Evolutionary conservation across 441 rosid species (phyloP).

Genomic region (Gossypium gossypioides): DNA sequence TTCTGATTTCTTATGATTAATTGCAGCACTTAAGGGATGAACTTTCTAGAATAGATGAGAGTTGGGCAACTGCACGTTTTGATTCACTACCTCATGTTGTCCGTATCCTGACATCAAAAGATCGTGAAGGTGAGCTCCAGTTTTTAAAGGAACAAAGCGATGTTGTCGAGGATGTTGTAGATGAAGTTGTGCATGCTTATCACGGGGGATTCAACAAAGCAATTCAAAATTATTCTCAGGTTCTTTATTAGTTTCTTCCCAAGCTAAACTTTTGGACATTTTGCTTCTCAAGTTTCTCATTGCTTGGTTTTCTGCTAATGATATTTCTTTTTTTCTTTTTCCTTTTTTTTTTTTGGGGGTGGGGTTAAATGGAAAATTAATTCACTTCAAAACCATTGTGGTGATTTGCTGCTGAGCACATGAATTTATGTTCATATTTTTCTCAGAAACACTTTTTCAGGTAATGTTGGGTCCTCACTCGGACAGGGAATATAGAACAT

Average conservation of each 20-base stretch:
- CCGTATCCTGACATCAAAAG: slow-evolving; percentile 85
- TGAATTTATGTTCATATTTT: background rate
- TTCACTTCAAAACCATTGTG: background rate
- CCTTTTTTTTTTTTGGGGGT: no score
- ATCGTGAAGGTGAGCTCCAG: slow-evolving; percentile 75
- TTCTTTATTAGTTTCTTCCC: slow-evolving; percentile 17
- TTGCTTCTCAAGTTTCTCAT: background rate
- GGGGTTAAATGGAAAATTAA: background rate
- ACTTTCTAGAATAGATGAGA: slow-evolving; percentile 69
- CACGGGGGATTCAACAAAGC: slow-evolving; percentile 97
- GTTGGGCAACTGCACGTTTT: slow-evolving; percentile 84
- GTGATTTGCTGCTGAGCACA: background rate
- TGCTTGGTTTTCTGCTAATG: background rate
- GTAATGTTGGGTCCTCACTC: background rate
- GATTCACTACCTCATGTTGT: slow-evolving; percentile 99
- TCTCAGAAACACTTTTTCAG: background rate
- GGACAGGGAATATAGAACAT: background rate
- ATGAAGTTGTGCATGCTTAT: slow-evolving; percentile 95
- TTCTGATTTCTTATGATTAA: slow-evolving; percentile 16
- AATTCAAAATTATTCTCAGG: slow-evolving; percentile 99
- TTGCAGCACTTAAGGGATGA: slow-evolving; percentile 76
- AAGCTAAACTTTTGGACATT: slow-evolving; percentile 2
- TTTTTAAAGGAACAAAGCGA: slow-evolving; percentile 78
- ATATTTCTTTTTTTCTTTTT: background rate
- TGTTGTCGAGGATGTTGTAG: slow-evolving; percentile 94